phyloP scores from a whole-genome alignment of 2,329 filamentous ascomycete species.

The Rutstroemia sp. region DNA sequence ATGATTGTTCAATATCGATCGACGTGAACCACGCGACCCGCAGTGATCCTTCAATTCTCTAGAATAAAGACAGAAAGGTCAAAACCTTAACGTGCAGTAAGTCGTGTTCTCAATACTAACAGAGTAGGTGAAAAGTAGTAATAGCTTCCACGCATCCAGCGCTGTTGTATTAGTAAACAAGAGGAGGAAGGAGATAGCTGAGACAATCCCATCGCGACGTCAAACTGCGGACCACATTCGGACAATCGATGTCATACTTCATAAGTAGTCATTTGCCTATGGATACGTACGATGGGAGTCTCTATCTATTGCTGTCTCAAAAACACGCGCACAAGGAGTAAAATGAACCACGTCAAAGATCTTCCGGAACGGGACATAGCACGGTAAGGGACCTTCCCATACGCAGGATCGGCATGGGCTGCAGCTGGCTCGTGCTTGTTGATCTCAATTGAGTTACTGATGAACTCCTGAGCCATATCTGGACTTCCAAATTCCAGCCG shows the following conservation, averaged over 20 bases:
- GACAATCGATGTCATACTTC: too few relatives aligned
- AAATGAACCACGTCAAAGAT: background rate
- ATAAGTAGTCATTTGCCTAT: too few relatives aligned
- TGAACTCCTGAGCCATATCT: background rate
- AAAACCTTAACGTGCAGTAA: background rate
- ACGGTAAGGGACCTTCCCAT: conserved; percentile 1
- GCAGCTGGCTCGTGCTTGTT: conserved; percentile 9
- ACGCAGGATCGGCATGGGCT: conserved; percentile 2
- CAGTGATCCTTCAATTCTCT: background rate
- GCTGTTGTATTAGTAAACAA: too few relatives aligned
- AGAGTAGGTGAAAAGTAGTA: too few relatives aligned
- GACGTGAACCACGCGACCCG: too few relatives aligned
- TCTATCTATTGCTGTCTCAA: background rate
- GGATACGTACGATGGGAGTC: too few relatives aligned
- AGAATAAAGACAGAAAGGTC: background rate
- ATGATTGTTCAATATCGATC: background rate
- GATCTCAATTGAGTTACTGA: background rate
- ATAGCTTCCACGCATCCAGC: too few relatives aligned
- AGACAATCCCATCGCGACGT: too few relatives aligned
- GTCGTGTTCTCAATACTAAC: too few relatives aligned
- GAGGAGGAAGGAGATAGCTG: too few relatives aligned
- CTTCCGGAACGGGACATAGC: conserved; percentile 2
- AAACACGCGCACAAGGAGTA: background rate
- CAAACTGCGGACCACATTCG: too few relatives aligned
- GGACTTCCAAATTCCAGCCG: background rate